phyloP scores from a whole-genome alignment of 495 filamentous ascomycete species.

The Trichoderma erinaceum region DNA sequence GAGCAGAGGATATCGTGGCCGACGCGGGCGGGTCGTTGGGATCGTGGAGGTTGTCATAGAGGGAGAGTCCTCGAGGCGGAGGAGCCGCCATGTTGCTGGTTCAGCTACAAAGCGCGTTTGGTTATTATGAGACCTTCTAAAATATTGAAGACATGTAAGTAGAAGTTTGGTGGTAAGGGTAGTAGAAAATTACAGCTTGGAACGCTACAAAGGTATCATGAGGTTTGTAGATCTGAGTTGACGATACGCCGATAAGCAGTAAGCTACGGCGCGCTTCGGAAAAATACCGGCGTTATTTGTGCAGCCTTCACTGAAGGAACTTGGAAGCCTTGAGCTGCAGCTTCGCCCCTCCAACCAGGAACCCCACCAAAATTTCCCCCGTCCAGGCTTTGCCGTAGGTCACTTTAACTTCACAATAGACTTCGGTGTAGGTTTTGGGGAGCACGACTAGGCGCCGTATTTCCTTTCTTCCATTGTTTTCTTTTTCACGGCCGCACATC shows the following conservation, averaged over 20 bases:
- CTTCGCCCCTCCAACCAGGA: neutral
- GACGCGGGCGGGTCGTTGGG: slow-evolving; percentile 32
- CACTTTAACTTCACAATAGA: slow-evolving; percentile 1
- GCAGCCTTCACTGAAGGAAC: neutral
- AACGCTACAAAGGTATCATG: neutral
- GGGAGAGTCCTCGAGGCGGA: slow-evolving; percentile 37
- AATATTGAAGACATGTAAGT: neutral
- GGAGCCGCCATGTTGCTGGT: slow-evolving; percentile 25
- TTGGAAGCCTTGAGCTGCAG: slow-evolving; percentile 1
- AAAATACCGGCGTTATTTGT: neutral
- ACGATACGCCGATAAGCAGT: neutral
- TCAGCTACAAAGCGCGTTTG: neutral
- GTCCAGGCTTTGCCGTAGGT: neutral
- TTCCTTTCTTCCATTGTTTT: neutral
- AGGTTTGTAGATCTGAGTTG: no score
- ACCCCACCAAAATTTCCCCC: slow-evolving; percentile 20
- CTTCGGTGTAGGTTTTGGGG: slow-evolving; percentile 3
- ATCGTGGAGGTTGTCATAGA: slow-evolving; percentile 54
- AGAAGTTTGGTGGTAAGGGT: neutral
- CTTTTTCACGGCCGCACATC: neutral
- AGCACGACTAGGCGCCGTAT: neutral
- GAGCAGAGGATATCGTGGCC: slow-evolving; percentile 67
- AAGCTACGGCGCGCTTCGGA: neutral
- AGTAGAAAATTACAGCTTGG: neutral
- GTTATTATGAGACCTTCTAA: neutral